Conservation (phyloP, 2,329 filamentous ascomycete species). For the Aphanocladium album region DNA sequence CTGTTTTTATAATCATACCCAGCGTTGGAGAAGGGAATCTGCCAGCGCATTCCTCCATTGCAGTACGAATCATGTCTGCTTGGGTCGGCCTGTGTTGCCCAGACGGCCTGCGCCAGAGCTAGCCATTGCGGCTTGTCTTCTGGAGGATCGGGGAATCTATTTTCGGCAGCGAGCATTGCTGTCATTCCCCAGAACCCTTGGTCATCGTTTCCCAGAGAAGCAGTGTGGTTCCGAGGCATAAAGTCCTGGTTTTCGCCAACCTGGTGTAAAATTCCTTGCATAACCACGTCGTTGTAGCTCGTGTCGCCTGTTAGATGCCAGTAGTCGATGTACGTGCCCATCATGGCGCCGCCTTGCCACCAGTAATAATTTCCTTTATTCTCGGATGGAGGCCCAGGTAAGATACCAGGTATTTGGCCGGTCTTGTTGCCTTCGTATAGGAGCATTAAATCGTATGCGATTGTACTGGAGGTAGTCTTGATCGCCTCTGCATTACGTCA, state of each 20-base stretch:
- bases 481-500: conserved; percentile 30
- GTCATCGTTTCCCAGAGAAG: conserved; percentile 62
- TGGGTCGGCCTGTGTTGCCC: conserved; percentile 52
- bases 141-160: conserved; percentile 56
- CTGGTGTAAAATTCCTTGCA: conserved; percentile 53
- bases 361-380: conserved; percentile 58
- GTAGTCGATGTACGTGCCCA: conserved; percentile 65
- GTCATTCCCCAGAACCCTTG: conserved; percentile 67
- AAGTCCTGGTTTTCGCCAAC: conserved; percentile 52
- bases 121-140: conserved; percentile 53
- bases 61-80: conserved; percentile 63
- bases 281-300: conserved; percentile 56
- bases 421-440: conserved; percentile 41
- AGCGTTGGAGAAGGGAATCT: conserved; percentile 68
- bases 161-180: conserved; percentile 62
- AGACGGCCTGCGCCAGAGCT: conserved; percentile 64
- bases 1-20: conserved; percentile 74
- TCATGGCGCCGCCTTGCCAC: conserved; percentile 69
- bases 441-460: conserved; percentile 38
- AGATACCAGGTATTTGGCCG: conserved; percentile 43
- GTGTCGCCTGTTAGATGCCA: conserved; percentile 62
- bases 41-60: conserved; percentile 68
- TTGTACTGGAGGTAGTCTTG: conserved; percentile 32
- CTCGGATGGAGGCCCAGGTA: conserved; percentile 40
- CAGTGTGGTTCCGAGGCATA: conserved; percentile 55